Evolutionary conservation across 768 basidiomycete genomes (phyloP).

Genomic region (Coprinopsis strossmayeri): DNA sequence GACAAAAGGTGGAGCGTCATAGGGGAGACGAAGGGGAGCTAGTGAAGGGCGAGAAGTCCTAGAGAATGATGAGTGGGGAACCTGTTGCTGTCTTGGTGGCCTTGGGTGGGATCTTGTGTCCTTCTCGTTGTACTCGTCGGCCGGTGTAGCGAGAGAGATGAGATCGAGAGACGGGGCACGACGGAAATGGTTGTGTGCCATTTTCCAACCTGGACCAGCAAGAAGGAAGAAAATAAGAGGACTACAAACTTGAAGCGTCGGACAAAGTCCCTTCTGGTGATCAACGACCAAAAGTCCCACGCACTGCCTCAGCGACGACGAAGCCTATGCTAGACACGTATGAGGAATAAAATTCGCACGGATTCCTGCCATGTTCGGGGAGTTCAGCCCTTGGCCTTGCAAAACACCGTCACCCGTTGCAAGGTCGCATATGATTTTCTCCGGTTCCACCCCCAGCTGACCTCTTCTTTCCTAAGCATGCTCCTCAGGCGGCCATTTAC

Average conservation of each 20-base stretch:
- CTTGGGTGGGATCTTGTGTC: conserved; percentile 4
- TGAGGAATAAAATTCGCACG: no score
- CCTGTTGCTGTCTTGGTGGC: conserved; percentile 2
- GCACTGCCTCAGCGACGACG: background rate
- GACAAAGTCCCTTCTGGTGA: background rate
- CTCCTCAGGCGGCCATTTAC: conserved; percentile 10
- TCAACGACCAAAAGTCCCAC: no score
- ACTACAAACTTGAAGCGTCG: conserved; percentile 6
- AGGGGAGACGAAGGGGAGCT: background rate
- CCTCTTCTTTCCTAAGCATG: background rate
- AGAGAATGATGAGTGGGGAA: conserved; percentile 10
- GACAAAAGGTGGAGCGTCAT: background rate
- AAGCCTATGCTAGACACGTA: no score
- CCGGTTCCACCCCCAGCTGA: background rate
- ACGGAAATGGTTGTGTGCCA: conserved; percentile 4
- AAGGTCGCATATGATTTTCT: conserved; percentile 1
- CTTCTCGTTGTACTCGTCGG: conserved; percentile 13
- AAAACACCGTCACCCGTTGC: background rate
- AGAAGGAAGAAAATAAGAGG: conserved; percentile 15
- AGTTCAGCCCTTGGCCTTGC: no score
- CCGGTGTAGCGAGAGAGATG: conserved; percentile 21
- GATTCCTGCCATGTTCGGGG: no score
- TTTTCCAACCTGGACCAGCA: conserved; percentile 16
- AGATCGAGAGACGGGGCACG: conserved; percentile 22
- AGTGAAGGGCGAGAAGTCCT: background rate